Base-by-base conservation (phyloP, 2,329 filamentous ascomycete species). In the Botryosphaeria dothidea region DNA sequence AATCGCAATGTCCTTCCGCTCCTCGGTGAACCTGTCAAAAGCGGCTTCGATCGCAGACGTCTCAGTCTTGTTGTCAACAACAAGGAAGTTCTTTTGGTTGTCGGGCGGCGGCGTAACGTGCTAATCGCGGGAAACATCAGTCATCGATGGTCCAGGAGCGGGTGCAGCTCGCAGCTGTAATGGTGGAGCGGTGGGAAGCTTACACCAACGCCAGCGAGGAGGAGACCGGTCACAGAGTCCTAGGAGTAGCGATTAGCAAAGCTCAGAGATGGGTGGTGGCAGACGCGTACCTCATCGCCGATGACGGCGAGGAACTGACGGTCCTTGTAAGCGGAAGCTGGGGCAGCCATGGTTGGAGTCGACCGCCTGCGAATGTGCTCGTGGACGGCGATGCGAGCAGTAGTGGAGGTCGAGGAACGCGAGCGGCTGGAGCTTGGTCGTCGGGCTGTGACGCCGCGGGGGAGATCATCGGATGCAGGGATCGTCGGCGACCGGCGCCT, bases 281-380 rank as follows among this genome's bases (percentile, higher is more conserved):
- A 78, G 79, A 34, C 6, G 66, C 69, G 56, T 76, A 92, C 95
- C 88, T 99, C 95, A 79, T 99, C 95, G 61, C 95, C 95, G 76
- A 99, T 99, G 56, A 99, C 94, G 69, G 95, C 95, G 66, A 99
- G 88, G 77, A 99, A 97, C 81, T 99, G 91, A 73, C 95, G 88
- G 81, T 98, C 93, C 82, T 87, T 88, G 79, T 86, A 88, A 70
- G 85, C 81, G 67, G 87, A 83, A 56, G 81, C 76, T 65, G 85
- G 80, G 70, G 86, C 82, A 72, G 88, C 84, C 87, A 90, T 90
- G 49, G 27, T 60, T 34, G 52, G 21, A 17, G 38, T 34, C 15
- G 9, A 13, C 52, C 21, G 51, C 52, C 49, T 41, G 43, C 48
- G 13, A 58, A 36, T 13, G 38, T 23, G 31, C 11, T 60, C 56